Evolutionary conservation across 768 basidiomycete species (phyloP).

Genomic region (Tulasnella sp.): DNA sequence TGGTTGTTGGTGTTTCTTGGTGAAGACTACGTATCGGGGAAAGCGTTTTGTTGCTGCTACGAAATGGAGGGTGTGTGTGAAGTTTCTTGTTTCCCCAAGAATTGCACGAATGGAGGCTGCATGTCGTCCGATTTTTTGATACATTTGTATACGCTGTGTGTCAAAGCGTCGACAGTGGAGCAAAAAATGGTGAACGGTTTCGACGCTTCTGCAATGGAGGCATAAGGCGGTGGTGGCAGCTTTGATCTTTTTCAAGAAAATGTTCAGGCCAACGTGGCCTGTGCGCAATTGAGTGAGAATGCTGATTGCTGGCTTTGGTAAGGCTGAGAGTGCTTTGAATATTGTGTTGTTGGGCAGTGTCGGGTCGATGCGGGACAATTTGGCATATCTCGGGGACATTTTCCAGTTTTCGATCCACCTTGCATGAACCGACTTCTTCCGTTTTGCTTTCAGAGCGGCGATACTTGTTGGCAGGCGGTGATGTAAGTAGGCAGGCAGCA

Average conservation of each 20-base stretch:
- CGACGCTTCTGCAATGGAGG: not conserved
- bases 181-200: not conserved
- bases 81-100: not conserved
- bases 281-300: conserved; percentile 17
- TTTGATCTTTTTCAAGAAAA: conserved; percentile 11
- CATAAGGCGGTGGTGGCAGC: not conserved
- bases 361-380: not conserved
- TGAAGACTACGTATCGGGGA: too few species aligned
- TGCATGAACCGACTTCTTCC: not conserved
- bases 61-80: not conserved
- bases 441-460: not conserved
- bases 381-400: not conserved
- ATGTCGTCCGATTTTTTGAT: not conserved
- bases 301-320: conserved; percentile 3
- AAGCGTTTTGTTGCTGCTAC: too few species aligned
- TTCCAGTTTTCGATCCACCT: not conserved
- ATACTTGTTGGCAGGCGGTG: not conserved
- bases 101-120: not conserved
- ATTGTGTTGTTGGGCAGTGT: not conserved
- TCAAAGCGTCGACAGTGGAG: not conserved
- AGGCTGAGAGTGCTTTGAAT: not conserved
- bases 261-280: conserved; percentile 16
- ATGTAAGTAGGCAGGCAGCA: not conserved
- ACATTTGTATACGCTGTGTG: not conserved
- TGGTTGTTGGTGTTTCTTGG: too few species aligned